Evolutionary conservation across 1,284 basidiomycete genomes (phyloP), one percentile per base, ranked within the genome.

Genomic region (Ustilago lituana): DNA sequence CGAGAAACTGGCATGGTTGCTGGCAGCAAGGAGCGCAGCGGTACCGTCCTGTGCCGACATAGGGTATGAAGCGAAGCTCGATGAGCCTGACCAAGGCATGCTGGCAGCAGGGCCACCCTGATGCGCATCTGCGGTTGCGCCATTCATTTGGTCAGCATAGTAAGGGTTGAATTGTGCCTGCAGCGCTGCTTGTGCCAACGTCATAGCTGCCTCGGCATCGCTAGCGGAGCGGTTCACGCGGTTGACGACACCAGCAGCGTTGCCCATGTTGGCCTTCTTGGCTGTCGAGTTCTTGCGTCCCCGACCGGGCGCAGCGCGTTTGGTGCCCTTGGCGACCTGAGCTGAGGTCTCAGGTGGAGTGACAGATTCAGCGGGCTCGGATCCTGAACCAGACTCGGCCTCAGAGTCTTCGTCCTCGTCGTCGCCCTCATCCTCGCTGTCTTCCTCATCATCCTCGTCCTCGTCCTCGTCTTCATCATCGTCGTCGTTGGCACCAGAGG

Each of bases 181-280:
- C 11, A 74, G 48, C 3, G 74, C 73, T 6, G 73, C 74, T 47
- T 74, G 66, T 5, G 74, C 74, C 40, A 77, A 45, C 19, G 72
- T 74, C 67, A 77, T 68, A 24, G 74, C 74, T 4, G 74, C 74
- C 37, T 77, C 74, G 11, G 73, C 73, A 38, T 74, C 73, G 48
- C 73, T 74, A 11, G 70, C 67, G 5, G 67, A 71, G 8, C 74
- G 64, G 39, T 75, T 75, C 55, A 62, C 53, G 55, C 63, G 59
- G 31, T 59, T 72, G 22, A 47, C 51, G 23, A 66, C 55, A 19
- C 54, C 59, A 10, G 55, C 53, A n/a, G 47, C 58, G 19, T 69
- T 69, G 57, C 53, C 61, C 12, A 54, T 70, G 50, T 70, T 64
- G 57, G 58, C 52, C 50, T 64, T 65, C 54, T 71, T 71, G 24